Evolutionary conservation across 208 protist species (phyloP).

Genomic region (Angomonas deanei): DNA sequence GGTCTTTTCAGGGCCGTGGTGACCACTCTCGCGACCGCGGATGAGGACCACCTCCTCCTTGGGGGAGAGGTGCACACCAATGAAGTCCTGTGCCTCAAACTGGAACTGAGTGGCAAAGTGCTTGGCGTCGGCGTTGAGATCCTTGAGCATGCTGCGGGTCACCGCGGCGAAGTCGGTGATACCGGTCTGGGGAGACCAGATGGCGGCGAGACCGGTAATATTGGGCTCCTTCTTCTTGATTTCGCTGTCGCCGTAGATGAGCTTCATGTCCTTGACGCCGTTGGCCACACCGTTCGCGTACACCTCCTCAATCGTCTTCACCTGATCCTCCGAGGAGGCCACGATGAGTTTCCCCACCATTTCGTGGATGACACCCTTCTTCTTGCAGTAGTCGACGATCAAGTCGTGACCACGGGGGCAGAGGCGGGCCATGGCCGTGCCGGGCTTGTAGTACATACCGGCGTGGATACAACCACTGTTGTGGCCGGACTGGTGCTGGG

Average conservation of each 20-base stretch:
- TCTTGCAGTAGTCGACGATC: conserved; percentile 82
- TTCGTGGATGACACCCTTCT: conserved; percentile 75
- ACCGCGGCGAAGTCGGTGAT: conserved; percentile 82
- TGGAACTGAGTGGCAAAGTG: conserved; percentile 56
- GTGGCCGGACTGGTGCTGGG: conserved; percentile 86
- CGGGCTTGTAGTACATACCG: conserved; percentile 88
- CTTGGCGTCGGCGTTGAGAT: conserved; percentile 29
- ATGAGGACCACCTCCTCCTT: conserved; percentile 72
- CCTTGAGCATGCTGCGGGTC: conserved; percentile 53
- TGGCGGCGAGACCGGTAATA: conserved; percentile 56
- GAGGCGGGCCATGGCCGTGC: conserved; percentile 69
- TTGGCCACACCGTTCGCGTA: conserved; percentile 79
- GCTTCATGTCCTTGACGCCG: conserved; percentile 70
- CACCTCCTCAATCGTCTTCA: conserved; percentile 53
- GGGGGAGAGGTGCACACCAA: conserved; percentile 33
- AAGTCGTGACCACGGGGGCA: conserved; percentile 79
- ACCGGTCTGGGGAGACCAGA: conserved; percentile 84
- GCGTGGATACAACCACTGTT: conserved; percentile 91
- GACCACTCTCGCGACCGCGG: conserved; percentile 57
- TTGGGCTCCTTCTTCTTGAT: conserved; percentile 77
- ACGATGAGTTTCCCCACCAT: conserved; percentile 90
- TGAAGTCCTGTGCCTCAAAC: conserved; percentile 72
- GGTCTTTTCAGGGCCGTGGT: conserved; percentile 64
- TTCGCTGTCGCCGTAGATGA: conserved; percentile 52
- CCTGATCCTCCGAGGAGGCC: conserved; percentile 50